Conservation (phyloP, 768 basidiomycete species). For the Coprinopsis sp. region DNA sequence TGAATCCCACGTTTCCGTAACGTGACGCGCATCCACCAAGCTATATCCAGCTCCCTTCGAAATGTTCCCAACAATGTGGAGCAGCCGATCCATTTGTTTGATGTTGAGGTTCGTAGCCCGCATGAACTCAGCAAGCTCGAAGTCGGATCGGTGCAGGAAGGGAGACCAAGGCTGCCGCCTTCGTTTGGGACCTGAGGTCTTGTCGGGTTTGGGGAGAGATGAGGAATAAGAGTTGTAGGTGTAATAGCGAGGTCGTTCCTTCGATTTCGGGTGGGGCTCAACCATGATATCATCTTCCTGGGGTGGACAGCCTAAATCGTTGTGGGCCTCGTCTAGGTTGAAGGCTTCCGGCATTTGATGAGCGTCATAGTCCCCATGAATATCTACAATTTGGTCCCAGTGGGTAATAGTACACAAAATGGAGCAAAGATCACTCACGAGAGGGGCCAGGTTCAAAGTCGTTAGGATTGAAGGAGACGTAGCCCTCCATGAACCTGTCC, state of each 20-base stretch:
- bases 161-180: background rate
- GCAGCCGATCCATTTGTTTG: background rate
- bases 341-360: too few relatives aligned
- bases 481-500: too few relatives aligned
- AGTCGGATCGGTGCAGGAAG: background rate
- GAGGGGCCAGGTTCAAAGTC: too few relatives aligned
- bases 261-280: background rate
- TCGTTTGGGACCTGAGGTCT: background rate
- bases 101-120: background rate
- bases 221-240: background rate
- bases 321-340: too few relatives aligned
- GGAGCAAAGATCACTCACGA: too few relatives aligned
- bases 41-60: background rate
- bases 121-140: background rate
- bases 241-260: background rate
- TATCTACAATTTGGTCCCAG: too few relatives aligned
- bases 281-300: background rate
- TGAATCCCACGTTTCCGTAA: background rate
- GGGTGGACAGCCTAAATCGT: background rate
- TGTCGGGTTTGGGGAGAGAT: background rate
- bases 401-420: too few relatives aligned
- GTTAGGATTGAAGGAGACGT: too few relatives aligned
- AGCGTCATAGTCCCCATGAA: too few relatives aligned
- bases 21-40: background rate
- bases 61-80: background rate